Evolutionary conservation across 306 rosid genomes (phyloP).

Genomic region (Cucurbita argyrosperma): DNA sequence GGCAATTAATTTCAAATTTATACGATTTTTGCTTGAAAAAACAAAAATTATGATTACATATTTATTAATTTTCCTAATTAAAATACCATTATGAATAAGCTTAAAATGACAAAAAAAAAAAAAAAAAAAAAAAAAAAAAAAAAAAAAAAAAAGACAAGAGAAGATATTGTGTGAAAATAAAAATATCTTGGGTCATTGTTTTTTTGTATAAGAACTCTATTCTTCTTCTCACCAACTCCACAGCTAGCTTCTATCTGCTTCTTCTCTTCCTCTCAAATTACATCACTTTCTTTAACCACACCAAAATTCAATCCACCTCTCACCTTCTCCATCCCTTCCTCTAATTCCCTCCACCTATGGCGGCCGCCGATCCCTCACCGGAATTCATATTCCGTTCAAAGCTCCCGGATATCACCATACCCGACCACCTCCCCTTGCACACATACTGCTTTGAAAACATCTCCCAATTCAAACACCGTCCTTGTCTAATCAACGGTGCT

Average conservation of each 20-base stretch:
- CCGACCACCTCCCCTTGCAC: conserved; percentile 65
- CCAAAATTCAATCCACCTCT: not conserved
- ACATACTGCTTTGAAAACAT: conserved; percentile 57
- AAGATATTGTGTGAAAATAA: too few species aligned
- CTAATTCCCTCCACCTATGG: not conserved
- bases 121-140: too few species aligned
- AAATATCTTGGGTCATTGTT: too few species aligned
- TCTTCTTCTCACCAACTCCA: not conserved
- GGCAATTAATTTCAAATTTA: too few species aligned
- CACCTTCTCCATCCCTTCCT: not conserved
- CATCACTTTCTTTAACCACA: not conserved
- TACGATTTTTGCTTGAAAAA: too few species aligned
- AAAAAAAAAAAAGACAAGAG: too few species aligned
- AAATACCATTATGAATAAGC: too few species aligned
- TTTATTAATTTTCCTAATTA: too few species aligned
- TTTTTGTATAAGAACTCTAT: too few species aligned
- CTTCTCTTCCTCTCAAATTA: not conserved
- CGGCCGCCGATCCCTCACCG: not conserved
- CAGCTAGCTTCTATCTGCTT: not conserved
- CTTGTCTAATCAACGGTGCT: conserved; percentile 56
- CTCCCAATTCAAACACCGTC: conserved; percentile 29
- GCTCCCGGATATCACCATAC: conserved; percentile 62
- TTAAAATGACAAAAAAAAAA: too few species aligned
- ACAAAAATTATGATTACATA: too few species aligned
- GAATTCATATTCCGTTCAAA: conserved; percentile 24